These are phyloP conservation scores for Talaromyces sp. DNA, from an alignment of 2,329 filamentous ascomycete genomes.

Conservation along the genomic window DNA sequence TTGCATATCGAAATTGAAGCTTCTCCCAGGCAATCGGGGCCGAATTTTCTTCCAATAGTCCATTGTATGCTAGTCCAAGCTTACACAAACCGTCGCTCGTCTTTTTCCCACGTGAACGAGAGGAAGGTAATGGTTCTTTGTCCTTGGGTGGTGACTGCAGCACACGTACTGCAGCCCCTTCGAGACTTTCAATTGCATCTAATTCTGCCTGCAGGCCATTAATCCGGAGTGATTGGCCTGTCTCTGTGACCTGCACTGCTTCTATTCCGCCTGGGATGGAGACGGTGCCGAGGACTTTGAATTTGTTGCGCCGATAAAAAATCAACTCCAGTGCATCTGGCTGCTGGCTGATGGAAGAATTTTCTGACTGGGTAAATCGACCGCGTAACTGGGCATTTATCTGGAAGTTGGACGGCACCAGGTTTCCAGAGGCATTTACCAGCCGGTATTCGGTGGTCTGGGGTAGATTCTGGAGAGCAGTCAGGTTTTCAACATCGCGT, in stretches of 20 bases:
- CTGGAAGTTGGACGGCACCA: not conserved
- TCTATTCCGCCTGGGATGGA: not conserved
- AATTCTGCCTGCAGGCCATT: slow-evolving; percentile 6
- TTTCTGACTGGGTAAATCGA: slow-evolving; percentile 2
- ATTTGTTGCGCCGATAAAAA: slow-evolving; percentile 10
- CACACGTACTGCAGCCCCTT: slow-evolving; percentile 3
- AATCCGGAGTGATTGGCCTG: not conserved
- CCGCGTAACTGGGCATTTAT: slow-evolving; percentile 6
- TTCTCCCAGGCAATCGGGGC: slow-evolving; percentile 7
- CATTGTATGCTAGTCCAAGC: not conserved
- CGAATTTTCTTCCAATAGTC: not conserved
- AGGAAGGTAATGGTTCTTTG: not conserved
- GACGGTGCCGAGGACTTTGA: slow-evolving; percentile 9
- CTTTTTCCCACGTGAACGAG: not conserved
- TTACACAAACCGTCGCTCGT: not conserved
- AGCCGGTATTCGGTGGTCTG: not conserved
- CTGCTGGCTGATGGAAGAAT: not conserved
- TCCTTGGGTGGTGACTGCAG: slow-evolving; percentile 3
- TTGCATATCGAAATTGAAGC: slow-evolving; percentile 9
- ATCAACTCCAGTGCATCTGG: slow-evolving; percentile 7
- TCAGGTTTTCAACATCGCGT: not conserved
- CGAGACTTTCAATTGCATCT: slow-evolving; percentile 8
- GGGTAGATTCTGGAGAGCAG: not conserved
- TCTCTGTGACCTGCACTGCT: not conserved
- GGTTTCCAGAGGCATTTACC: not conserved